Conservation (phyloP, 2,329 filamentous ascomycete genomes). For the Colletotrichum spinosum region DNA sequence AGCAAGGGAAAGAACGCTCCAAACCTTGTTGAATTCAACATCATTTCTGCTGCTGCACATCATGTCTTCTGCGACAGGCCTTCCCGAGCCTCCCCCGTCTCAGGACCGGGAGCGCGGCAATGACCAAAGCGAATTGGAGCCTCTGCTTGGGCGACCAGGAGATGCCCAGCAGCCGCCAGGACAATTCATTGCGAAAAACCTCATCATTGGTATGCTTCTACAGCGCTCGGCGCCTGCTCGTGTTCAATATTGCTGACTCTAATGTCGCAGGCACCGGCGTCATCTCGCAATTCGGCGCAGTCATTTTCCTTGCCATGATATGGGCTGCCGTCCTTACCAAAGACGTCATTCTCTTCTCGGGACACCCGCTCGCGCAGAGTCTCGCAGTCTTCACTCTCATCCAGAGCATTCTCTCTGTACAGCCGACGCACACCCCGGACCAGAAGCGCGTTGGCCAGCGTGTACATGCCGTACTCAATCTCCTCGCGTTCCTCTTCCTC, state of each 20-base stretch:
- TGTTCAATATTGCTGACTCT: conserved; percentile 1
- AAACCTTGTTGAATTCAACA: no score
- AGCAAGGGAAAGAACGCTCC: no score
- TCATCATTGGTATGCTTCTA: conserved; percentile 76
- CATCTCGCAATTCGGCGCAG: conserved; percentile 81
- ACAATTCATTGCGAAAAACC: conserved; percentile 74
- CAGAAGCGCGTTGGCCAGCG: conserved; percentile 75
- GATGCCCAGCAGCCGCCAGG: conserved; percentile 78
- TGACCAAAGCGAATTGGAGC: conserved; percentile 53
- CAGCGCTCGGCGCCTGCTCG: conserved; percentile 57
- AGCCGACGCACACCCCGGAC: conserved; percentile 82
- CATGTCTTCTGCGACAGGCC: conserved; percentile 78
- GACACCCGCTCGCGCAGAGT: conserved; percentile 80
- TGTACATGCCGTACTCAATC: conserved; percentile 78
- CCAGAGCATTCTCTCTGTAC: conserved; percentile 85
- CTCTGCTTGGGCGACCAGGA: conserved; percentile 67
- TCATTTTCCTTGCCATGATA: conserved; percentile 80
- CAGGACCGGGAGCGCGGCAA: conserved; percentile 38
- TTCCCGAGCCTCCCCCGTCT: conserved; percentile 63
- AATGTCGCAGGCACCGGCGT: conserved; percentile 76
- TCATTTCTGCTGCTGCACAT: no score
- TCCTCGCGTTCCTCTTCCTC: conserved; percentile 71
- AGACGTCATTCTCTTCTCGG: conserved; percentile 83
- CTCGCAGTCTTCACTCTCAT: conserved; percentile 79
- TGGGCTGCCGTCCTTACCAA: conserved; percentile 82